These are phyloP conservation scores for Scopulariopsis brevicaulis DNA, from an alignment of 2,329 filamentous ascomycete genomes.

Conservation along the genomic window DNA sequence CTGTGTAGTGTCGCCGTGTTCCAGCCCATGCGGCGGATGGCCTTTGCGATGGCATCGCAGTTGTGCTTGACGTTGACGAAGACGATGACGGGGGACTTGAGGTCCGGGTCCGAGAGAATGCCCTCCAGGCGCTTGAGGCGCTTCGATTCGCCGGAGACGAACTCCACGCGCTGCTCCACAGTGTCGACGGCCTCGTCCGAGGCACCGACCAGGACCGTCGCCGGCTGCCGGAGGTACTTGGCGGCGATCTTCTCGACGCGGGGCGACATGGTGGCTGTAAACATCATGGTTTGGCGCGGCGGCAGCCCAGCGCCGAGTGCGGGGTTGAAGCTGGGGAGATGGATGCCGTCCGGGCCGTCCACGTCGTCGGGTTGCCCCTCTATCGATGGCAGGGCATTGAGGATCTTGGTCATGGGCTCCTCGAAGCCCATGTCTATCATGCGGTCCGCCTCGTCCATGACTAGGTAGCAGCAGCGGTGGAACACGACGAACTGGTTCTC, in stretches of 20 bases:
- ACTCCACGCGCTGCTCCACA: constrained; percentile 93
- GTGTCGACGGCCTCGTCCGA: constrained; percentile 93
- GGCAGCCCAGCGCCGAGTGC: constrained; percentile 59
- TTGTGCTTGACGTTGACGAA: constrained; percentile 99
- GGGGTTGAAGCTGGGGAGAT: constrained; percentile 72
- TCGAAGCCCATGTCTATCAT: constrained; percentile 99
- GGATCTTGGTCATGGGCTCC: constrained; percentile 93
- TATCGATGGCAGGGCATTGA: constrained; percentile 80
- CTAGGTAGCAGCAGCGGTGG: constrained; percentile 94
- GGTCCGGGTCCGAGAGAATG: constrained; percentile 71
- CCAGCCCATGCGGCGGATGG: constrained; percentile 92
- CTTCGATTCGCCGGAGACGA: constrained; percentile 83
- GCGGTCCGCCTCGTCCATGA: constrained; percentile 98
- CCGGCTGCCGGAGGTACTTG: constrained; percentile 87
- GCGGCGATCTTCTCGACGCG: constrained; percentile 92
- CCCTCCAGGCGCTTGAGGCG: constrained; percentile 93
- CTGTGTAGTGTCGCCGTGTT: constrained; percentile 85
- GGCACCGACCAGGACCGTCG: constrained; percentile 90
- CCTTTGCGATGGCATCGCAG: constrained; percentile 86
- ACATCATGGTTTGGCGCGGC: constrained; percentile 93
- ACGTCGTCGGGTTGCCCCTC: constrained; percentile 96
- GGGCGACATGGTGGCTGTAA: constrained; percentile 95
- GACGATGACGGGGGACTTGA: constrained; percentile 85
- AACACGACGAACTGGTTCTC: constrained; percentile 85
- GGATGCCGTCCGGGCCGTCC: constrained; percentile 83